Conservation (phyloP, 2,329 filamentous ascomycete genomes). For the Dothidotthia symphoricarpi region DNA sequence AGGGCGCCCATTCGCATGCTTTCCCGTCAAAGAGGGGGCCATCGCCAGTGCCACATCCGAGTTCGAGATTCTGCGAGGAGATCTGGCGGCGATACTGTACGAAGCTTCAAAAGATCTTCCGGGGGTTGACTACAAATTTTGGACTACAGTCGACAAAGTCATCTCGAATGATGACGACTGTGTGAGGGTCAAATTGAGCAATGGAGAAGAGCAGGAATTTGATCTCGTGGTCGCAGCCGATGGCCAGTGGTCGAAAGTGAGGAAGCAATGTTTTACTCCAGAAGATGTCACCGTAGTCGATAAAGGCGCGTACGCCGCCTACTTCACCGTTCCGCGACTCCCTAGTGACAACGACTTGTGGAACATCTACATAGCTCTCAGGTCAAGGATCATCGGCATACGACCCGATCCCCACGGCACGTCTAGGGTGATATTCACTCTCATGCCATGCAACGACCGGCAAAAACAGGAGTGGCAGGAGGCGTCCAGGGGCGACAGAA, state of each 20-base stretch:
- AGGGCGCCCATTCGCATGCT: conserved; percentile 13
- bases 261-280: conserved; percentile 24
- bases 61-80: conserved; percentile 32
- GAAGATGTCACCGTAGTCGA: conserved; percentile 16
- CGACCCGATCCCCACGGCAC: conserved; percentile 28
- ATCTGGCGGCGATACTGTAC: conserved; percentile 35
- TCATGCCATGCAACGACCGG: conserved; percentile 23
- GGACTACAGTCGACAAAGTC: conserved; percentile 17
- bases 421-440: conserved; percentile 39
- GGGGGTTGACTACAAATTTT: conserved; percentile 8
- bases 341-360: conserved; percentile 39
- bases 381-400: conserved; percentile 28
- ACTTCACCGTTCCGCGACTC: conserved; percentile 38
- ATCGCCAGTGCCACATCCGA: conserved; percentile 18
- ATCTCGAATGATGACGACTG: conserved; percentile 35
- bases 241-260: conserved; percentile 52
- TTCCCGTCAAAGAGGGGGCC: conserved; percentile 16
- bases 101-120: conserved; percentile 5
- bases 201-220: conserved; percentile 46
- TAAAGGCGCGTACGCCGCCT: conserved; percentile 34
- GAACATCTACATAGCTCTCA: conserved; percentile 38
- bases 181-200: conserved; percentile 45
- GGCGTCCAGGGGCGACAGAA: conserved; percentile 32
- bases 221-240: conserved; percentile 59
- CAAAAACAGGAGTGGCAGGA: conserved; percentile 17